Evolutionary conservation across 1,284 basidiomycete genomes (phyloP).

Genomic region (Macrocybe sp.): DNA sequence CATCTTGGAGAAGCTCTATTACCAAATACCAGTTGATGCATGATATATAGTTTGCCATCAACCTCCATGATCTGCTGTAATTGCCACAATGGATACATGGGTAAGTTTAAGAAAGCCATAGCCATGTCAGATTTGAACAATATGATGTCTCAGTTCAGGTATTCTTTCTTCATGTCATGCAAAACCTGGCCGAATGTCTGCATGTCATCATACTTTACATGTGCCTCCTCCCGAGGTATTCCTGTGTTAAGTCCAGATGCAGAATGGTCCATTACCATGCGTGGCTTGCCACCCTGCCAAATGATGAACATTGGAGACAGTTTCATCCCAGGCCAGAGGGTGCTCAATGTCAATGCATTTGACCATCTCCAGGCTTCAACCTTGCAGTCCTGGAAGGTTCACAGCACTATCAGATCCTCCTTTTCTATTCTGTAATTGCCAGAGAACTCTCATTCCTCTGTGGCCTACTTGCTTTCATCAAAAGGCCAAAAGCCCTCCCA

Average conservation of each 20-base stretch:
- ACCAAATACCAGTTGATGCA: not conserved
- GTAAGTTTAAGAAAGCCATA: slow-evolving; percentile 23
- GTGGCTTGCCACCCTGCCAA: slow-evolving; percentile 14
- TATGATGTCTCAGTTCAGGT: slow-evolving; percentile 10
- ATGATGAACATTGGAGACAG: slow-evolving; percentile 17
- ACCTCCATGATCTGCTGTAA: slow-evolving; percentile 22
- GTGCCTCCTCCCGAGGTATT: slow-evolving; percentile 12
- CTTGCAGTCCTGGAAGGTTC: no score
- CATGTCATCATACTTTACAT: slow-evolving; percentile 26
- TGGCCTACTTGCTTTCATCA: not conserved
- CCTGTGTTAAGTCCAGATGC: slow-evolving; percentile 15
- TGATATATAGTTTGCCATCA: slow-evolving; percentile 13
- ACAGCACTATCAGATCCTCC: no score
- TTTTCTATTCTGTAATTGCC: no score
- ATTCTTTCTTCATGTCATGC: no score
- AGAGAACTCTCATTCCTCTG: no score
- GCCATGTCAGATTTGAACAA: slow-evolving; percentile 23
- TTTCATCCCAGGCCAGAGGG: slow-evolving; percentile 11
- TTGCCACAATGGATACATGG: slow-evolving; percentile 23
- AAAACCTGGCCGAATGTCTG: not conserved
- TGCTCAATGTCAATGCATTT: no score
- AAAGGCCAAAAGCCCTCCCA: slow-evolving; percentile 1
- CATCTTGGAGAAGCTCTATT: no score
- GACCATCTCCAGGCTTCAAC: no score
- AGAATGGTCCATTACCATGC: slow-evolving; percentile 1